Evolutionary conservation across 192 early-diverging fungal species (phyloP).

Genomic region (Backusella sp.): DNA sequence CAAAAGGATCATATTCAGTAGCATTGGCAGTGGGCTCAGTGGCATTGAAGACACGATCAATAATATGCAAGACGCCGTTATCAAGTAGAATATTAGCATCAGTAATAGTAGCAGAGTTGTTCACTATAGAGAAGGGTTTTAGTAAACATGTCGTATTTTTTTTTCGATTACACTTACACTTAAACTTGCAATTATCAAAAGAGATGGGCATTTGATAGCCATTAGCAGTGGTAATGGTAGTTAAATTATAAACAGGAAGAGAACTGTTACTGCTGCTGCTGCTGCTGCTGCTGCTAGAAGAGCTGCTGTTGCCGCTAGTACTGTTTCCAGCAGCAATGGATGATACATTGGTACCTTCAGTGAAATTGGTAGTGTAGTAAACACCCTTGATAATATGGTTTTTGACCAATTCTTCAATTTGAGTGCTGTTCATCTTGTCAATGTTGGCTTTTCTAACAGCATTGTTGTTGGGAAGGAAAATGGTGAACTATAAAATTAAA

Average conservation of each 20-base stretch:
- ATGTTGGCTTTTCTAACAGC: constrained; percentile 8
- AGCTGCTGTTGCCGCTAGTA: neutral
- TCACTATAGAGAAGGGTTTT: neutral
- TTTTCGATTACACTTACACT: neutral
- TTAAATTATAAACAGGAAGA: neutral
- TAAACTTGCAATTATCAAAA: neutral
- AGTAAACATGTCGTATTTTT: neutral
- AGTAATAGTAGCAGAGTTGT: constrained; percentile 19
- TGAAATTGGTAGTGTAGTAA: constrained; percentile 19
- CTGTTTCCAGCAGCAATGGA: neutral
- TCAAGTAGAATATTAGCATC: constrained; percentile 16
- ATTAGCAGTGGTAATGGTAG: neutral
- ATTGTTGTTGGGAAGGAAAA: constrained; percentile 17
- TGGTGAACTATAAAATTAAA: constrained; percentile 9
- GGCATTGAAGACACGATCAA: constrained; percentile 2
- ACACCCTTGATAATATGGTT: constrained; percentile 21
- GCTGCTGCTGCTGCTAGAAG: neutral
- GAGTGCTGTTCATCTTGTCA: neutral
- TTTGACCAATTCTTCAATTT: constrained; percentile 3
- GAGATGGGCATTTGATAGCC: neutral
- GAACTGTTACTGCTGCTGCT: neutral
- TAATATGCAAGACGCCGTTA: constrained; percentile 27
- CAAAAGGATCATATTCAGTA: neutral
- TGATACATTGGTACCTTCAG: neutral
- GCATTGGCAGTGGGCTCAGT: neutral